Base-by-base conservation (phyloP, 148 eudicot species). In the Rhododendron henanense region DNA sequence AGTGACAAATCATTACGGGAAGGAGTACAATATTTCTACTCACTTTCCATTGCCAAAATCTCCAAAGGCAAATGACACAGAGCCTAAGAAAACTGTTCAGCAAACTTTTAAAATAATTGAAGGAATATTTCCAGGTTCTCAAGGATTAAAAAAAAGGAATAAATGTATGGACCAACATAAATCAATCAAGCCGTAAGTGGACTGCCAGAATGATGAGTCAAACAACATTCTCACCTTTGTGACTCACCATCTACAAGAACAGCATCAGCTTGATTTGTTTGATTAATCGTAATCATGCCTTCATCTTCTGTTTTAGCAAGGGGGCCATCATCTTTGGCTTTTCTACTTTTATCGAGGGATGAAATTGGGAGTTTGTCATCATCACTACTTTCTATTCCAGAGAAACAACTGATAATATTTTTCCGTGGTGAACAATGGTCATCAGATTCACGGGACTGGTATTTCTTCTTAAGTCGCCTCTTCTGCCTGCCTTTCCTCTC, bases 341-440 rank as follows among this genome's bases (percentile, higher is more conserved):
- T 77, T 87, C 59, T 84, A 85, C 74, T 87, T 87, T 85, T 92
- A 61, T 48, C 81, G 9, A 91, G 33, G n/a, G 92, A 90, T 28
- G 94, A 91, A 74, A 92, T 86, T 10, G 90, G 91, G 77, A 76
- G 81, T 21, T 87, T 87, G 74, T 96, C 94, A 57, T 93, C 98
- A 19, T 91, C 98, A 14, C 5, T 3, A 79, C 88, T 92, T 79
- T 90, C 92, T 41, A 76, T 25, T 80, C 86, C 78, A 61, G 69
- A 83, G 35, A 73, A 71, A 51, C 28, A 79, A 65, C 81, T 84
- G 37, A 77, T 45, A 51, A 79, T 59, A 44, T 85, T 89, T 6
- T 85, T 41, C 63, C 13, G 81, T 47, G 59, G 83, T 14, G 87
- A 55, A 35, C 59, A 45, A 81, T 39, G 83, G 18, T 90, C 94